Evolutionary conservation across 768 basidiomycete genomes (phyloP).

Genomic region (Boletus tylopilopsis): DNA sequence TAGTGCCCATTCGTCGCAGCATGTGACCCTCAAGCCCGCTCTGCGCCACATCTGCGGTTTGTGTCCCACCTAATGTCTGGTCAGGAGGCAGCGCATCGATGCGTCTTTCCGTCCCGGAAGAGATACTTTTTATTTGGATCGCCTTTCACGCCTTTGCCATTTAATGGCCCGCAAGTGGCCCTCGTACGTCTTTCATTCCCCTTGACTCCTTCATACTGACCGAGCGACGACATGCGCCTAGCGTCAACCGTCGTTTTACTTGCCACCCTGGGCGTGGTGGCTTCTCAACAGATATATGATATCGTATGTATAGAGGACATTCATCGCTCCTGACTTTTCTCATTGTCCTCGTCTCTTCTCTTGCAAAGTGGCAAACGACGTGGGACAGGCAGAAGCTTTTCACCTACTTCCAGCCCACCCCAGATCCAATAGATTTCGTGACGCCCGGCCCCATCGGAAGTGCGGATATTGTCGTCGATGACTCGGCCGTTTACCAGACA

Average conservation of each 20-base stretch:
- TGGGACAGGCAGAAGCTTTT: slow-evolving; percentile 31
- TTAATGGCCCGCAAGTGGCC: slow-evolving; percentile 11
- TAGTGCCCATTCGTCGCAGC: not conserved
- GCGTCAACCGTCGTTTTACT: slow-evolving; percentile 13
- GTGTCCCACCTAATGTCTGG: not conserved
- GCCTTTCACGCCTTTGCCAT: slow-evolving; percentile 6
- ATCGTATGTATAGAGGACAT: slow-evolving; percentile 35
- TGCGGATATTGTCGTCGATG: slow-evolving; percentile 62
- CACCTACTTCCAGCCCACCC: slow-evolving; percentile 28
- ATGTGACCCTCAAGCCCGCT: not conserved
- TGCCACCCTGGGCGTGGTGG: slow-evolving; percentile 20
- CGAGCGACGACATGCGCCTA: slow-evolving; percentile 14
- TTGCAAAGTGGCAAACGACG: slow-evolving; percentile 52
- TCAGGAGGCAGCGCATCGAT: not conserved
- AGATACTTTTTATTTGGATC: slow-evolving; percentile 3
- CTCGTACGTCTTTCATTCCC: slow-evolving; percentile 5
- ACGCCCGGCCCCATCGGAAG: slow-evolving; percentile 49
- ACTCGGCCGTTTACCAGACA: slow-evolving; percentile 51
- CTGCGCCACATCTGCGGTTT: not conserved
- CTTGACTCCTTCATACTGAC: not conserved
- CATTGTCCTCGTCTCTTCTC: not conserved
- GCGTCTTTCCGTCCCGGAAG: not conserved
- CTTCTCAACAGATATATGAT: slow-evolving; percentile 53
- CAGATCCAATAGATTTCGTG: slow-evolving; percentile 31
- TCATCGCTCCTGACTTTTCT: not conserved